These are phyloP conservation scores for Rhodotorula sp. DNA, from an alignment of 1,284 basidiomycete genomes.

Conservation along the genomic window DNA sequence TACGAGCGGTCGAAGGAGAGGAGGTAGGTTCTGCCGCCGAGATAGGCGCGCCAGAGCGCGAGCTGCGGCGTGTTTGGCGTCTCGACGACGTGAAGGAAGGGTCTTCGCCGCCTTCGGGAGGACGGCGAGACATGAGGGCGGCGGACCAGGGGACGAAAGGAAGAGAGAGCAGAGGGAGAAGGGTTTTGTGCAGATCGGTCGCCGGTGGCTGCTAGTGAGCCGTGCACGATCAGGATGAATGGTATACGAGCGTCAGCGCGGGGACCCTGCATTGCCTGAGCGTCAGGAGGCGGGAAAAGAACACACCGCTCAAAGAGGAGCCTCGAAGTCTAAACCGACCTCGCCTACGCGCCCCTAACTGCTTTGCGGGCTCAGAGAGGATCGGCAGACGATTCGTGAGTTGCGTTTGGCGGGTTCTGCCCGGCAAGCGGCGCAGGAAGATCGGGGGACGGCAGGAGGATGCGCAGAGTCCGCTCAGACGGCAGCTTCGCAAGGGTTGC, in stretches of 20 bases:
- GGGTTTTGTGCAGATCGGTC: background rate
- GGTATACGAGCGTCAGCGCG: background rate
- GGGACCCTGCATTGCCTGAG: background rate
- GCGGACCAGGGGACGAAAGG: too few species aligned
- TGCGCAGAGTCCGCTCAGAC: background rate
- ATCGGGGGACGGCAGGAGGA: background rate
- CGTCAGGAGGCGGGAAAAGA: background rate
- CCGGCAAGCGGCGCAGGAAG: background rate
- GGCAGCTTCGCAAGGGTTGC: background rate
- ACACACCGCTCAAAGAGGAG: background rate
- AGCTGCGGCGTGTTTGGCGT: background rate
- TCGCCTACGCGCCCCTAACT: background rate
- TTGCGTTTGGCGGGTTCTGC: background rate
- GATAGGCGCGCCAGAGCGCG: background rate
- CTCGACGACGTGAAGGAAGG: background rate
- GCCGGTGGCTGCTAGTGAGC: background rate
- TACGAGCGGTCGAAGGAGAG: background rate
- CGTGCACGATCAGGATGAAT: background rate
- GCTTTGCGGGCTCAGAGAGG: background rate
- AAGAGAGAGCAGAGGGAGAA: background rate
- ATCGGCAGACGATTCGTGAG: background rate
- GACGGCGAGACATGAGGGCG: conserved; percentile 1
- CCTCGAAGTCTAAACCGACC: background rate
- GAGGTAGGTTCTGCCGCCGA: background rate
- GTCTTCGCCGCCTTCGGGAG: background rate